Evolutionary conservation across 108 stramenopile species (phyloP).

Genomic region (Schizochytrium sp.): DNA sequence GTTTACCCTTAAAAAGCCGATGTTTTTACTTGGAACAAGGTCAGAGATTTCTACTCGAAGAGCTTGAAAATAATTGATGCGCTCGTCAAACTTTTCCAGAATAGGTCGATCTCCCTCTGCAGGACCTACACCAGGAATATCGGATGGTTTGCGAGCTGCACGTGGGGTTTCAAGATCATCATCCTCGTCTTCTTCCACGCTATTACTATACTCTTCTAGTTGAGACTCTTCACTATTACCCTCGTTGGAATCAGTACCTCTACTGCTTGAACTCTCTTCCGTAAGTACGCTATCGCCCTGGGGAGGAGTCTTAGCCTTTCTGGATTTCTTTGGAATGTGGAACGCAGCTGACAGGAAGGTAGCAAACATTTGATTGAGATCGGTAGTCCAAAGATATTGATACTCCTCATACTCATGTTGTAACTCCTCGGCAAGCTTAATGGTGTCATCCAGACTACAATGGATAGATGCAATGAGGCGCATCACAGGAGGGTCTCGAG

Average conservation of each 20-base stretch:
- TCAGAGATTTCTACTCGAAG: constrained; percentile 67
- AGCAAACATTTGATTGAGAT: constrained; percentile 71
- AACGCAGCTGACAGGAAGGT: constrained; percentile 69
- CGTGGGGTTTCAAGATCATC: background rate
- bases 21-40: constrained; percentile 62
- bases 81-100: constrained; percentile 68
- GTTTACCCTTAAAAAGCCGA: constrained; percentile 69
- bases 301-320: too few species aligned
- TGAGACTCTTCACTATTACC: background rate
- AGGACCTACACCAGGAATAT: background rate
- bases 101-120: constrained; percentile 44
- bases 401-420: constrained; percentile 68
- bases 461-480: constrained; percentile 63
- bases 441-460: constrained; percentile 68
- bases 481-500: constrained; percentile 62
- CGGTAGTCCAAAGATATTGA: constrained; percentile 78
- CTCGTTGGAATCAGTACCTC: too few species aligned
- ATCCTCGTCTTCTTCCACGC: constrained; percentile 22
- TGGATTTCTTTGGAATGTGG: background rate
- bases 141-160: background rate
- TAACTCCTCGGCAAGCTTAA: constrained; percentile 63
- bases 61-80: constrained; percentile 64
- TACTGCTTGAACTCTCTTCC: too few species aligned
- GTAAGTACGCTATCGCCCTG: too few species aligned
- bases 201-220: background rate